These are phyloP conservation scores for Isabelozyma gotoi DNA, from an alignment of 805 yeast genomes.

Conservation along the genomic window DNA sequence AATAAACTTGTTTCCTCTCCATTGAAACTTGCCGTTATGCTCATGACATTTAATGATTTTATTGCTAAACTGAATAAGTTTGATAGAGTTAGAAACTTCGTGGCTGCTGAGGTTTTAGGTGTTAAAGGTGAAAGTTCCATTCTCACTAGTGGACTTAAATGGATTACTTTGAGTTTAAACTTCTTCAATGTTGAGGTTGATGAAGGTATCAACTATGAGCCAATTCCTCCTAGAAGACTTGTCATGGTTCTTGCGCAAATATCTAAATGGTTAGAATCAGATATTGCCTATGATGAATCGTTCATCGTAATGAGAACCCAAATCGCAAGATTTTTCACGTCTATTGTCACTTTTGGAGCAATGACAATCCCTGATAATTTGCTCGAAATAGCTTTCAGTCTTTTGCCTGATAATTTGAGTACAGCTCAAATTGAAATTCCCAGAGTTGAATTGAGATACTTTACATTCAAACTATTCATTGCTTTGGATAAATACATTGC, in stretches of 20 bases:
- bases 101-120: conserved; percentile 68
- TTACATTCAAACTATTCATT: conserved; percentile 44
- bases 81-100: conserved; percentile 55
- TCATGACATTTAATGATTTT: conserved; percentile 35
- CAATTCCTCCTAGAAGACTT: conserved; percentile 63
- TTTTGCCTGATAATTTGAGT: conserved; percentile 47
- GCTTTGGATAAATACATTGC: conserved; percentile 19
- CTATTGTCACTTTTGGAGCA: conserved; percentile 12
- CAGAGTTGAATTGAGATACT: conserved; percentile 44
- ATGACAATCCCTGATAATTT: conserved; percentile 26
- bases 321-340: conserved; percentile 45
- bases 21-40: conserved; percentile 25
- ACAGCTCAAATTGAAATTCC: conserved; percentile 37
- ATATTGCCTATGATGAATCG: conserved; percentile 54
- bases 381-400: conserved; percentile 33
- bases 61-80: conserved; percentile 35
- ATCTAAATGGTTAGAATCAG: conserved; percentile 60
- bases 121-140: conserved; percentile 41
- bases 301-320: conserved; percentile 54
- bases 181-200: conserved; percentile 34
- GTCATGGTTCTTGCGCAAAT: conserved; percentile 59
- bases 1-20: conserved; percentile 30
- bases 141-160: conserved; percentile 40
- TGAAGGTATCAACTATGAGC: conserved; percentile 20
- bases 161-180: conserved; percentile 48